Percentiles rank a stretch among this genome's conserved stretches.
These are phyloP conservation scores for Cladosporium phlei DNA, from an alignment of 2,329 filamentous ascomycete genomes.

Conservation along the genomic window DNA sequence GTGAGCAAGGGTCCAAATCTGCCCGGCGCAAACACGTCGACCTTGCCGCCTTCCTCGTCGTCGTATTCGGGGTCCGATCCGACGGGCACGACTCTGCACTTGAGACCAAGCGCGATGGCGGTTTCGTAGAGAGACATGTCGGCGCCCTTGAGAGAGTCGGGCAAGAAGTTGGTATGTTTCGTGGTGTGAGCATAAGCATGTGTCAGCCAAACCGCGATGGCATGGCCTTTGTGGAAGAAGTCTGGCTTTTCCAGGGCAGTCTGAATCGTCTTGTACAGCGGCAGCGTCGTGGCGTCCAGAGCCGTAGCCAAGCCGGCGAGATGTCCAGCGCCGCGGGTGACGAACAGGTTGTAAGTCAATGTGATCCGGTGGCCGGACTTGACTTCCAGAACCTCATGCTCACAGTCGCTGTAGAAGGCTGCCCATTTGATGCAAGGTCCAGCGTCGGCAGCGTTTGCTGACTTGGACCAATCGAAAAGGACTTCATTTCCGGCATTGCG, in stretches of 20 bases:
- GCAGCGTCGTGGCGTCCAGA: constrained; percentile 34
- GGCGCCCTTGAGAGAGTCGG: constrained; percentile 23
- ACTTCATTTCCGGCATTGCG: constrained; percentile 36
- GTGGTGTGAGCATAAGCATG: constrained; percentile 26
- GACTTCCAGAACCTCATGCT: constrained; percentile 50
- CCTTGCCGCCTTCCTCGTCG: background rate
- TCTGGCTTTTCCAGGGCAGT: constrained; percentile 26
- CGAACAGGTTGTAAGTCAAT: constrained; percentile 57
- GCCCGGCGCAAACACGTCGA: background rate
- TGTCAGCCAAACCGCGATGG: constrained; percentile 19
- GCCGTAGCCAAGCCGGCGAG: constrained; percentile 20
- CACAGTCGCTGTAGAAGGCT: constrained; percentile 51
- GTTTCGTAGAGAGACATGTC: constrained; percentile 26
- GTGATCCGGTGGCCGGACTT: constrained; percentile 51
- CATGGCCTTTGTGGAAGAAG: constrained; percentile 33
- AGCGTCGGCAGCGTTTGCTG: background rate
- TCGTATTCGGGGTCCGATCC: too few relatives aligned
- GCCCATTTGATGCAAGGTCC: constrained; percentile 45
- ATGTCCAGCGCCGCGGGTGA: constrained; percentile 31
- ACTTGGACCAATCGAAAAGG: constrained; percentile 40
- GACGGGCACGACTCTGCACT: background rate
- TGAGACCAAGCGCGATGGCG: constrained; percentile 10
- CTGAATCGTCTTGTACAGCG: constrained; percentile 34
- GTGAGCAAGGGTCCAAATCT: too few relatives aligned
- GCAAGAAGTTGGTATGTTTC: constrained; percentile 16